Evolutionary conservation across 305 asterid genomes (phyloP).

Genomic region (Fraxinus sp.): DNA sequence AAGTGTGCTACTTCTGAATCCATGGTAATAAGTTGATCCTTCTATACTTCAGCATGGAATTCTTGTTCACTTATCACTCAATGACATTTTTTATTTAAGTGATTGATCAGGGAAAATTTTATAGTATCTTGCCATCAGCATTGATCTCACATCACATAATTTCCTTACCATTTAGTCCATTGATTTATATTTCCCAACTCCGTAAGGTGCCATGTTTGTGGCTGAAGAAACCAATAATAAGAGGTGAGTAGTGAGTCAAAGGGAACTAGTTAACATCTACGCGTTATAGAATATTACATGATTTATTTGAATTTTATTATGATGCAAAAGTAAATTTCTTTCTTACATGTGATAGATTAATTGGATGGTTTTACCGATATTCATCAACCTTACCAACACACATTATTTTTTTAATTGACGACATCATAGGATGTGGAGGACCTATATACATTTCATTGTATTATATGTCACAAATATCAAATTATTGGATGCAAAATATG

Average conservation of each 20-base stretch:
- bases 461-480: constrained; percentile 12
- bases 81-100: background rate
- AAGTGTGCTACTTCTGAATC: constrained; percentile 4
- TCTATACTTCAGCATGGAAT: constrained; percentile 14
- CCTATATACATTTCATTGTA: background rate
- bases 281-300: background rate
- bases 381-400: background rate
- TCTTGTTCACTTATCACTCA: constrained; percentile 12
- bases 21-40: background rate
- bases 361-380: background rate
- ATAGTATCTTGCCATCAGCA: constrained; percentile 16
- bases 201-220: constrained; percentile 6
- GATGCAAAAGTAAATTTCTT: background rate
- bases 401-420: background rate
- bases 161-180: background rate
- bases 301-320: constrained; percentile 8
- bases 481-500: constrained; percentile 10
- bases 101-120: constrained; percentile 7
- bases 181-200: constrained; percentile 1
- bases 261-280: constrained; percentile 17
- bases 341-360: background rate
- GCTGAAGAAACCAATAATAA: constrained; percentile 14
- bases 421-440: no score
- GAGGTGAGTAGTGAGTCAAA: constrained; percentile 7
- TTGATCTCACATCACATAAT: background rate